Percentiles rank a stretch among this genome's conserved stretches.
Evolutionary conservation across 208 protist genomes (phyloP).

Genomic region (Leishmania gerbilli): DNA sequence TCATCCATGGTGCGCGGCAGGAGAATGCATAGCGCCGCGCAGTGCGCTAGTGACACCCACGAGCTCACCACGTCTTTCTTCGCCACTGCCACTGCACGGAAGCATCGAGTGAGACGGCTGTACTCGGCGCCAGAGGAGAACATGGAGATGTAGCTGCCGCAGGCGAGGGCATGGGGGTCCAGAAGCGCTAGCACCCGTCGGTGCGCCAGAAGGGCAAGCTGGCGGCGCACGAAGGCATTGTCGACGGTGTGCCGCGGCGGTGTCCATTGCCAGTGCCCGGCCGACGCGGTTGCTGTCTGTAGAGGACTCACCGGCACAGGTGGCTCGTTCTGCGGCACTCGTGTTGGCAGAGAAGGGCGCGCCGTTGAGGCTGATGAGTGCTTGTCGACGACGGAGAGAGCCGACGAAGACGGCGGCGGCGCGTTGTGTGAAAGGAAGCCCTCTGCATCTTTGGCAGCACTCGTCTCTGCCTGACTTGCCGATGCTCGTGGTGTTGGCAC

Average conservation of each 20-base stretch:
- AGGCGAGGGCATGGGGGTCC: constrained; percentile 15
- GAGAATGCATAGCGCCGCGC: constrained; percentile 24
- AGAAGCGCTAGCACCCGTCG: constrained; percentile 6
- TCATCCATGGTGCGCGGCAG: constrained; percentile 2
- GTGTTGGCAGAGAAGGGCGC: neutral
- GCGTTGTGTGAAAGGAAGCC: neutral
- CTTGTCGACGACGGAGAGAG: neutral
- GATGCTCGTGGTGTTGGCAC: neutral
- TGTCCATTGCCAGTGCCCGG: constrained; percentile 1
- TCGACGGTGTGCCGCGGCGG: neutral
- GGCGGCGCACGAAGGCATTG: constrained; percentile 6
- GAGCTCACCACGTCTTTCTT: constrained; percentile 11
- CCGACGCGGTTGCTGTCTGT: neutral
- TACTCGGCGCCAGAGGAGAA: constrained; percentile 46
- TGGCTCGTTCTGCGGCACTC: neutral
- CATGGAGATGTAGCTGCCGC: constrained; percentile 41
- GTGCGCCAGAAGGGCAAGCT: constrained; percentile 7
- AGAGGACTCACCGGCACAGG: neutral
- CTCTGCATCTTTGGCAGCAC: neutral
- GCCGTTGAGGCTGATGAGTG: neutral
- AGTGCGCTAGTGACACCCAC: constrained; percentile 34
- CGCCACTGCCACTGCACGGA: constrained; percentile 30
- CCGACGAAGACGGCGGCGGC: neutral
- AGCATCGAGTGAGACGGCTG: constrained; percentile 42
- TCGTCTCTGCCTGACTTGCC: neutral